phyloP scores from a whole-genome alignment of 441 rosid species.

The Rhodomyrtus psidioides region DNA sequence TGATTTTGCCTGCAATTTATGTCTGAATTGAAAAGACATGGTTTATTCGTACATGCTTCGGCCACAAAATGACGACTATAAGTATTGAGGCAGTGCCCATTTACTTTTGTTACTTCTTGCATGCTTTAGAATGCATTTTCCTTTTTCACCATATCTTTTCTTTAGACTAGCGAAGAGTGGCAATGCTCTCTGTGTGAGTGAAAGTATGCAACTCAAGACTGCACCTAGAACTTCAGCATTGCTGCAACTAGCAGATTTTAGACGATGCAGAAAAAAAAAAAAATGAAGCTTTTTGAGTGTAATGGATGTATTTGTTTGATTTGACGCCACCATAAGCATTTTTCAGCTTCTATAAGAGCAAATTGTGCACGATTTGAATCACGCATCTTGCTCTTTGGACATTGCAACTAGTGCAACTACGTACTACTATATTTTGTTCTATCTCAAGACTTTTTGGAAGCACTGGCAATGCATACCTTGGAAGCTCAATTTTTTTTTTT shows the following conservation, averaged over 20 bases:
- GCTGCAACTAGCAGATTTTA: neutral
- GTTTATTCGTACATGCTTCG: neutral
- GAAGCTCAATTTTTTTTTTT: too few species aligned
- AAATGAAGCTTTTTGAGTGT: neutral
- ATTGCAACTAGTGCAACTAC: neutral
- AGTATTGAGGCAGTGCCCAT: neutral
- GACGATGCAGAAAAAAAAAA: neutral
- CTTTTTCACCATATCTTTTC: neutral
- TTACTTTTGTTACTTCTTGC: neutral
- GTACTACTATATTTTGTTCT: neutral
- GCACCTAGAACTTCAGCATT: neutral
- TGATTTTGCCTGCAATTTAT: neutral
- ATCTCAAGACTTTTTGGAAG: too few species aligned
- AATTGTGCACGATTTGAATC: neutral
- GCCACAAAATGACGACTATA: neutral
- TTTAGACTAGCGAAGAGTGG: neutral
- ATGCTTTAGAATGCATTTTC: neutral
- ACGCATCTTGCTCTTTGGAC: neutral
- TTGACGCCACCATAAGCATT: neutral
- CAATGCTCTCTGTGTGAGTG: neutral
- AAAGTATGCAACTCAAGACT: neutral
- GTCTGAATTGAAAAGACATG: neutral
- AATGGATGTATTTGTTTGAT: neutral
- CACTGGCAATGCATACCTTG: too few species aligned
- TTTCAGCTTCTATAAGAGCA: neutral